phyloP scores from a whole-genome alignment of 2,329 filamentous ascomycete genomes.

The Xylariales sp. region DNA sequence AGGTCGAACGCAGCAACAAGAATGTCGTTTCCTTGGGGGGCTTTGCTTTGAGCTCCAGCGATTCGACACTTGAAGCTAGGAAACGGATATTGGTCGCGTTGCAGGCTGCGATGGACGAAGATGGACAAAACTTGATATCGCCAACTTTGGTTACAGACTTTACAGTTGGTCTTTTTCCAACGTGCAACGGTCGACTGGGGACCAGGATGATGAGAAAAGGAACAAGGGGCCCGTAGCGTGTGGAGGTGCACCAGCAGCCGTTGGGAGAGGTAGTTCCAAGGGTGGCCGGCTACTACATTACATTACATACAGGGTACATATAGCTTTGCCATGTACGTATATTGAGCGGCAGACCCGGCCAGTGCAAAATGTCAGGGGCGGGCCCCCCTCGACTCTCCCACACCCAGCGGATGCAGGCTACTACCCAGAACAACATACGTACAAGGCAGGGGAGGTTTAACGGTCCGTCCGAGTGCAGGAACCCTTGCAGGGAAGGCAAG shows the following conservation, averaged over 20 bases:
- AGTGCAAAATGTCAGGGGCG: constrained; percentile 3
- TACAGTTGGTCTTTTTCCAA: no score
- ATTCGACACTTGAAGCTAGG: no score
- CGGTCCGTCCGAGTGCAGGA: constrained; percentile 1
- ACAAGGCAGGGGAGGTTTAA: constrained; percentile 2
- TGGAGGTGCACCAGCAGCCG: constrained; percentile 5
- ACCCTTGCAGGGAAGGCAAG: constrained; percentile 5
- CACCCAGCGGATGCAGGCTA: not conserved
- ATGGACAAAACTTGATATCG: no score
- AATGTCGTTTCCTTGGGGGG: no score
- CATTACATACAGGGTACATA: no score
- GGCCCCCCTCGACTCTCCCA: not conserved
- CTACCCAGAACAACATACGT: not conserved
- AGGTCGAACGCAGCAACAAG: no score
- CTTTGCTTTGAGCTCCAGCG: no score
- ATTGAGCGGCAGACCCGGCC: not conserved
- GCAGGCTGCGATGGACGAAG: no score
- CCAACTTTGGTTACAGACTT: not conserved
- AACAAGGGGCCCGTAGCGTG: not conserved
- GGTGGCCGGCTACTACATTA: no score
- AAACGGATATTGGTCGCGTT: no score
- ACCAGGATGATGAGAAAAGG: constrained; percentile 1
- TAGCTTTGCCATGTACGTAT: no score
- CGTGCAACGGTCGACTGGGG: not conserved
- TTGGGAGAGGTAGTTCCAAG: not conserved